Evolutionary conservation across 768 basidiomycete genomes (phyloP), one percentile per base, ranked within the genome.

Genomic region (Pisolithus sp.): DNA sequence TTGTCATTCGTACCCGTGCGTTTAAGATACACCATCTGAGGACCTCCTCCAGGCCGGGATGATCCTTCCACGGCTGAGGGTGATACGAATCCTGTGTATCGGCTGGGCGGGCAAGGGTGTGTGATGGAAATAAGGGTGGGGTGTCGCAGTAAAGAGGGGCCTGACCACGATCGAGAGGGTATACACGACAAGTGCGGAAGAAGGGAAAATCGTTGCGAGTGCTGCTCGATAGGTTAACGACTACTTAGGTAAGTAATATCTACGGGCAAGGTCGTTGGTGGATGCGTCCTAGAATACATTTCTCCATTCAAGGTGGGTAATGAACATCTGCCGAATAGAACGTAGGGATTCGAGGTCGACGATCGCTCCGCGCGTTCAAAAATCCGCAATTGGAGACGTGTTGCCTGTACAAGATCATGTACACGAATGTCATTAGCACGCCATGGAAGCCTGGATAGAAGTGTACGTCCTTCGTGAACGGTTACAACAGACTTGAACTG

Each of bases 371-470:
- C 88, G 78, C 95, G 97, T 96, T 49, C 79, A 82, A n/a, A 89
- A 77, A 66, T 99, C 96, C 2, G 95, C 95, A 42, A 98, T 83
- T 1, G 96, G 96, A 1, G 94, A 97, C 54, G 96, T 79, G 68
- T 99, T 99, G 37, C 95, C 93, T 93, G 68, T 20, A 44, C 36
- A 28, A 7, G 39, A 37, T 5, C 7, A 54, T 36, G 49, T 51
- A 50, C 34, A 36, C 46, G 30, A 17, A 13, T 31, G 31, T 26
- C 40, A 30, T 13, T n/a, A 5, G 43, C 68, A 37, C 60, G 87
- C 93, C 93, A 66, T 93, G 91, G 54, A 96, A 78, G 65, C 98
- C 95, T 0, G 95, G 95, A 69, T 98, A 99, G 62, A 98, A 78
- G 63, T 98, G 93, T 49, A 95, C 68, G 68, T 93, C 86, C 58